Evolutionary conservation across 257 asterid genomes (phyloP).

Genomic region (Rhazya stricta): DNA sequence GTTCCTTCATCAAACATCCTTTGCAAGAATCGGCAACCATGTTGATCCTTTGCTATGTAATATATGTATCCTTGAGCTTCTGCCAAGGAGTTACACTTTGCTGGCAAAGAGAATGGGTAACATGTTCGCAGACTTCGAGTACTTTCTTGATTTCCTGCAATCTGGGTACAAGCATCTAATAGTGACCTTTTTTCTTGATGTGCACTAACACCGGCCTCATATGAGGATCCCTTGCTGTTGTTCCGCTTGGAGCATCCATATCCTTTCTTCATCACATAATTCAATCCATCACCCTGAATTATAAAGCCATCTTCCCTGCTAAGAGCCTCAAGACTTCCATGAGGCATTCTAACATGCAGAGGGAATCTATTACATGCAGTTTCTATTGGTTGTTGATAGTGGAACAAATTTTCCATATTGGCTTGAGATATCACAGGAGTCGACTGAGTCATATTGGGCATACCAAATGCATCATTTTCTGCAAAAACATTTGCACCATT

Average conservation of each 20-base stretch:
- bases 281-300: constrained; percentile 42
- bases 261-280: constrained; percentile 31
- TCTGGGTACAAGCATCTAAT: constrained; percentile 23
- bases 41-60: constrained; percentile 75
- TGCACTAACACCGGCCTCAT: constrained; percentile 30
- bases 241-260: constrained; percentile 27
- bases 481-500: constrained; percentile 32
- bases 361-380: constrained; percentile 35
- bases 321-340: constrained; percentile 29
- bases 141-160: constrained; percentile 27
- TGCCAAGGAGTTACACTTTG: constrained; percentile 46
- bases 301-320: constrained; percentile 47
- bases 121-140: constrained; percentile 22
- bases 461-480: constrained; percentile 27
- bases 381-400: constrained; percentile 23
- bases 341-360: constrained; percentile 31
- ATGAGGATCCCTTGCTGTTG: constrained; percentile 19
- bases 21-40: constrained; percentile 89
- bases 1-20: constrained; percentile 80
- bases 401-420: constrained; percentile 25
- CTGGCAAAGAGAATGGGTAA: constrained; percentile 31
- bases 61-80: constrained; percentile 53
- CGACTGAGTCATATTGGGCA: constrained; percentile 30
- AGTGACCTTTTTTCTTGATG: constrained; percentile 35
- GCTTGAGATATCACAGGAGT: constrained; percentile 21